phyloP scores from a whole-genome alignment of 2,329 filamentous ascomycete species.

The Fusarium sp. region DNA sequence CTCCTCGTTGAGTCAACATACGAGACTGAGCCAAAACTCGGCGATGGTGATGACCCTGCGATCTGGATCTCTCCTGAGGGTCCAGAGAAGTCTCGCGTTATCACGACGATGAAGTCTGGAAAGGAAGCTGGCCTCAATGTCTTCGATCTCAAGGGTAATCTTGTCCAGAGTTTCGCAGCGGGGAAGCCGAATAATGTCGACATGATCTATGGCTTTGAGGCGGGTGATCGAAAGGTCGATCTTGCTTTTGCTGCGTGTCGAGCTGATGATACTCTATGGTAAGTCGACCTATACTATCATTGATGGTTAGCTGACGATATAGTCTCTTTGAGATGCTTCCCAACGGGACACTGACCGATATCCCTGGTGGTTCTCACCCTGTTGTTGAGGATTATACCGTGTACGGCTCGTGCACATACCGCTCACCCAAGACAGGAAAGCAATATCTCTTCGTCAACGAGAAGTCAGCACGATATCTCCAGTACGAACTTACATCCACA shows the following conservation, averaged over 20 bases:
- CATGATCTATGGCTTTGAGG: constrained; percentile 61
- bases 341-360: constrained; percentile 57
- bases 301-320: constrained; percentile 12
- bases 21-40: constrained; percentile 58
- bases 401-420: constrained; percentile 66
- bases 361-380: constrained; percentile 60
- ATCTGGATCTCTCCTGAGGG: constrained; percentile 60
- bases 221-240: constrained; percentile 58
- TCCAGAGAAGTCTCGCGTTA: constrained; percentile 58
- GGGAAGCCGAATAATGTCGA: constrained; percentile 66
- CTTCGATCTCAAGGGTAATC: constrained; percentile 61
- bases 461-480: constrained; percentile 65
- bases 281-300: constrained; percentile 19
- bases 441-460: constrained; percentile 67
- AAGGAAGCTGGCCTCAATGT: constrained; percentile 61
- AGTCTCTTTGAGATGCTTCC: constrained; percentile 63
- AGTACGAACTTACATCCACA: constrained; percentile 61
- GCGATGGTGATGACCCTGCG: constrained; percentile 61
- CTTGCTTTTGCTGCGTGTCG: constrained; percentile 64
- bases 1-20: constrained; percentile 54
- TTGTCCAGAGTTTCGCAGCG: constrained; percentile 58
- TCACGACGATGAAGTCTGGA: constrained; percentile 64
- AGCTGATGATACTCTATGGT: constrained; percentile 64
- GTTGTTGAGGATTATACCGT: constrained; percentile 59
- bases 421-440: constrained; percentile 58